A percentile compares a stretch with the other conserved stretches of the same genome.
phyloP scores from a whole-genome alignment of 768 basidiomycete species.

The Tremella fuciformis region DNA sequence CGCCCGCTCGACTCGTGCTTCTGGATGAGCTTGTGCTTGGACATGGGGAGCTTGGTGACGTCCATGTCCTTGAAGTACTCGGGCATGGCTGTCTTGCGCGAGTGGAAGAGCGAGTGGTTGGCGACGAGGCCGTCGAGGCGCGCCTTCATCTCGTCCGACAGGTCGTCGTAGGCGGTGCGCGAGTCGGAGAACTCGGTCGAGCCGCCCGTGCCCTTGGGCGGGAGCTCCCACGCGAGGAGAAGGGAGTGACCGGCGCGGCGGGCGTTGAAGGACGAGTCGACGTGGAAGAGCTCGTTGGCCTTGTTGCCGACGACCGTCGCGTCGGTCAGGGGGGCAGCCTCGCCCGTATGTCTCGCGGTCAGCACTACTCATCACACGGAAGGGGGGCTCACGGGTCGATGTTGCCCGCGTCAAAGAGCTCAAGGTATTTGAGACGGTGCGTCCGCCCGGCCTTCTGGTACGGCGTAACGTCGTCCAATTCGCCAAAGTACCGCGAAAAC shows the following conservation, averaged over 20 bases:
- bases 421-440: not conserved
- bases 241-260: slow-evolving; percentile 36
- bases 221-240: slow-evolving; percentile 41
- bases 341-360: not conserved
- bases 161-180: slow-evolving; percentile 37
- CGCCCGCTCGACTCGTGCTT: slow-evolving; percentile 20
- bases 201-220: slow-evolving; percentile 38
- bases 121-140: slow-evolving; percentile 24
- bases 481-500: slow-evolving; percentile 37
- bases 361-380: not conserved
- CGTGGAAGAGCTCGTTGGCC: slow-evolving; percentile 30
- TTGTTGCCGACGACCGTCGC: slow-evolving; percentile 7
- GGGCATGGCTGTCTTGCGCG: slow-evolving; percentile 17
- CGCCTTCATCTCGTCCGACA: slow-evolving; percentile 39
- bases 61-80: slow-evolving; percentile 26
- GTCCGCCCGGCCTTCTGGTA: slow-evolving; percentile 4
- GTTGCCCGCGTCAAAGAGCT: slow-evolving; percentile 2
- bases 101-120: slow-evolving; percentile 30
- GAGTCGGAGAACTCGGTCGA: slow-evolving; percentile 46
- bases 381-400: slow-evolving; percentile 1
- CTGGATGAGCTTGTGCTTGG: slow-evolving; percentile 22
- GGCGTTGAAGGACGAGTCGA: slow-evolving; percentile 30
- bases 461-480: slow-evolving; percentile 27
- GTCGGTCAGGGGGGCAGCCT: not conserved
- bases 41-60: slow-evolving; percentile 19